A percentile compares a stretch with the other conserved stretches of the same genome.
These are phyloP conservation scores for Purpureocillium lavendulum DNA, from an alignment of 2,329 filamentous ascomycete species.

Conservation along the genomic window DNA sequence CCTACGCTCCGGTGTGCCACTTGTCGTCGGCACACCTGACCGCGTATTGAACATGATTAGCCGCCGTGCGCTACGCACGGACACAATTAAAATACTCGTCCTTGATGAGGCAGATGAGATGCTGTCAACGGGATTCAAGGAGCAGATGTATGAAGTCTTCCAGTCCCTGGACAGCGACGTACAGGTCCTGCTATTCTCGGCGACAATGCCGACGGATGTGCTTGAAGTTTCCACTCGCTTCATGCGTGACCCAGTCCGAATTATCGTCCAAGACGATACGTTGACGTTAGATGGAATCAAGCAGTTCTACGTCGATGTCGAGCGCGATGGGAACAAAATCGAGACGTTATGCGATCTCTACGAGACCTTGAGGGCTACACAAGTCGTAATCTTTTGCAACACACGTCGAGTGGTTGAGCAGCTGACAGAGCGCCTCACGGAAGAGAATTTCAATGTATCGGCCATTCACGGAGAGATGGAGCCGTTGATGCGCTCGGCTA, in stretches of 20 bases:
- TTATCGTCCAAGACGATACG: constrained; percentile 99
- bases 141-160: constrained; percentile 99
- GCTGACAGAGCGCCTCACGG: constrained; percentile 98
- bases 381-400: constrained; percentile 99
- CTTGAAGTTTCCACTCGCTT: constrained; percentile 99
- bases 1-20: constrained; percentile 89
- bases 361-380: constrained; percentile 98
- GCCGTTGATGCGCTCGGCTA: constrained; percentile 92
- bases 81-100: constrained; percentile 99
- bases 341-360: constrained; percentile 98
- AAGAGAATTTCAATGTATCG: constrained; percentile 97
- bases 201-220: constrained; percentile 98
- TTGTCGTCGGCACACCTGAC: constrained; percentile 95
- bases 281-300: constrained; percentile 99
- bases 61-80: constrained; percentile 92
- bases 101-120: constrained; percentile 99
- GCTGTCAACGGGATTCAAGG: constrained; percentile 90
- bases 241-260: constrained; percentile 98
- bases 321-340: constrained; percentile 99
- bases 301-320: constrained; percentile 99
- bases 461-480: constrained; percentile 99
- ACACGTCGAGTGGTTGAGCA: constrained; percentile 99
- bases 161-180: constrained; percentile 96
- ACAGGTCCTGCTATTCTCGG: constrained; percentile 95
- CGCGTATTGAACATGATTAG: constrained; percentile 99